Base-by-base conservation (phyloP, 2,329 filamentous ascomycete genomes). In the Ramichloridium luteum region DNA sequence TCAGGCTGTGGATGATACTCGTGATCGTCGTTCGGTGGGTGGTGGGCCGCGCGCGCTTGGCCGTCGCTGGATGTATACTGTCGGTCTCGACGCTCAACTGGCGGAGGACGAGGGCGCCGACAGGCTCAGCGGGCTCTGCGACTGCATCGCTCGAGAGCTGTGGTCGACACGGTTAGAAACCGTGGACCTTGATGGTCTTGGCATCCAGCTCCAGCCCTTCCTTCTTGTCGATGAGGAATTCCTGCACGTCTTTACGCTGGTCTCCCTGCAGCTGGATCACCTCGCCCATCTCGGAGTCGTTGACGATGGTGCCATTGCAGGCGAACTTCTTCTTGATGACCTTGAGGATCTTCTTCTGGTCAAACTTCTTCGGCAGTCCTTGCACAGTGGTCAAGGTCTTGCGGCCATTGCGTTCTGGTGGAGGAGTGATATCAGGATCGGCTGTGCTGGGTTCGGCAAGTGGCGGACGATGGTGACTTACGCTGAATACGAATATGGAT, bases 261-360 rank as follows among this genome's bases (percentile, higher is more conserved):
- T 98, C 90, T 56, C 90, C 90, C 67, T 98, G 90, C 58, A 98
- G 80, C 73, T 98, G 90, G 59, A 98, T 94, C 73, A 96, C 88
- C 72, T 96, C 86, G 60, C 88, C 88, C 83, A 94, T 93, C 67
- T 93, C 85, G 52, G 73, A 74, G 66, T 96, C 88, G 59, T 76
- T 76, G 65, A 96, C 86, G 62, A 96, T 92, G 67, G 86, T 96
- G 74, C 90, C 90, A 94, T 98, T 96, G 83, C 88, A 96, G 64
- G 90, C 88, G 58, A 96, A 96, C 62, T 93, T 90, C 77, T 96
- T 96, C 79, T 96, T 96, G 72, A 96, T 93, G 65, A 93, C 86
- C 72, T 94, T 94, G 56, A 98, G 78, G 61, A 98, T 94, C 71
- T 94, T 94, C 77, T 94, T 96, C 67, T 90, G 85, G 68, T 94